Evolutionary conservation across 1,284 basidiomycete genomes (phyloP), one percentile per base, ranked within the genome.

Genomic region (Cronartium ribicola): DNA sequence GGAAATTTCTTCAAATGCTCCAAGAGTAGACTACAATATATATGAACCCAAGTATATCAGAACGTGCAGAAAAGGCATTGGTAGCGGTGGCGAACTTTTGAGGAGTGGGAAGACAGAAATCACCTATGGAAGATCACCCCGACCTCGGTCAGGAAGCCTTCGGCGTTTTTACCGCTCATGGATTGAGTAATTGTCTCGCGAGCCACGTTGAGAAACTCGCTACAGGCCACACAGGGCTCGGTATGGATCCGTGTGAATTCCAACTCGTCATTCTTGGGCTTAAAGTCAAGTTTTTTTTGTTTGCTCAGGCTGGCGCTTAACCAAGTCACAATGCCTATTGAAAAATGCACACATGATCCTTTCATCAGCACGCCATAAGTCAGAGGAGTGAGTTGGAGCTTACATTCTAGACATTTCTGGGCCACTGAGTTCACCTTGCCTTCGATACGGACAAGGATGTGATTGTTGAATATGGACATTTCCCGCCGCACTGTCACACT

Each of bases 1-100:
- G 92, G 91, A 84, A 95, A 98, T 83, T 92, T 98, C 80, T 91
- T 90, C 73, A 98, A 84, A 80, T 99, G 96, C 66, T 98, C 96
- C 37, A 98, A 86, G 14, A 98, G 85, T 13, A 96, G 84, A 73
- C 94, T 95, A 76, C 14, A 10, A 17, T 4, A 8, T 76, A 60
- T 60, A 65, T 20, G 66, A 40, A 13, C 65, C 67, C 36, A 70
- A n/a, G n/a, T n/a, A 75, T n/a, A 20, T 10, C 8, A 51, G 14
- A 51, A 14, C 20, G 29, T 29, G 29, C 2, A 29, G 29, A 2
- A 29, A 29, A 29, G 29, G 29, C 29, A 29, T 29, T 29, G 29
- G 29, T 29, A 29, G 1, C 29, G 29, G 29, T 29, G 29, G 29
- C 1, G 29, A 29, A 29, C 29, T 29, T 17, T 20, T 48, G 13